Evolutionary conservation across 2,329 filamentous ascomycete genomes (phyloP).

Genomic region (Akanthomyces dipterigenus): DNA sequence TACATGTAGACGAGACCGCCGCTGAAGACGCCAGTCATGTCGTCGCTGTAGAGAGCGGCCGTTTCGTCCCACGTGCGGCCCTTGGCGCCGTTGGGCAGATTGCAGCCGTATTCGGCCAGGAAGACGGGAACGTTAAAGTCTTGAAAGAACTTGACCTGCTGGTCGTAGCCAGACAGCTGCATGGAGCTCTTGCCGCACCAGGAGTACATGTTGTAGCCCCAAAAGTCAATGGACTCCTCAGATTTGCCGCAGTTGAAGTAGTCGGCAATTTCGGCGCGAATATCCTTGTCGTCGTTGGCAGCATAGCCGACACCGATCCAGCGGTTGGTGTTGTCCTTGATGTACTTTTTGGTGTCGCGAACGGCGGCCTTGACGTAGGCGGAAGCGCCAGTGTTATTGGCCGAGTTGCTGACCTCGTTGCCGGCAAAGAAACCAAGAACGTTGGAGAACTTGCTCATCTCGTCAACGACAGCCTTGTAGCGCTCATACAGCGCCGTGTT

Average conservation of each 20-base stretch:
- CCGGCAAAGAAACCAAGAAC: slow-evolving; percentile 96
- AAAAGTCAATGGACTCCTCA: slow-evolving; percentile 77
- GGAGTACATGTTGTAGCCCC: slow-evolving; percentile 99
- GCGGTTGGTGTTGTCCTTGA: slow-evolving; percentile 72
- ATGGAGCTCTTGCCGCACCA: slow-evolving; percentile 90
- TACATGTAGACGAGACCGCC: slow-evolving; percentile 99
- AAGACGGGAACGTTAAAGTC: slow-evolving; percentile 92
- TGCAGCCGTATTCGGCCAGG: slow-evolving; percentile 99
- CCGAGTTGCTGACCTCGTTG: slow-evolving; percentile 90
- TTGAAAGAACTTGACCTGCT: slow-evolving; percentile 77
- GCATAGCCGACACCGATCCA: slow-evolving; percentile 88
- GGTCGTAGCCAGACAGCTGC: slow-evolving; percentile 68
- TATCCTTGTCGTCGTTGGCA: slow-evolving; percentile 82
- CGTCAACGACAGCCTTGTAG: slow-evolving; percentile 80
- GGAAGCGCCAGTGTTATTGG: slow-evolving; percentile 81
- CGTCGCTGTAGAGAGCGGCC: slow-evolving; percentile 63
- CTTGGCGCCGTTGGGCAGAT: slow-evolving; percentile 51
- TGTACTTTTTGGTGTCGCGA: slow-evolving; percentile 92
- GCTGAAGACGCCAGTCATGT: slow-evolving; percentile 86
- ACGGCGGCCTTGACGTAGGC: slow-evolving; percentile 97
- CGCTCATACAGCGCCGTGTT: slow-evolving; percentile 68
- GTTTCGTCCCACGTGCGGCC: slow-evolving; percentile 83
- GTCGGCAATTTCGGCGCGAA: slow-evolving; percentile 73
- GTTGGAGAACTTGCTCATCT: slow-evolving; percentile 77
- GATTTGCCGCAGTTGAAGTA: slow-evolving; percentile 87